Evolutionary conservation across 306 rosid genomes (phyloP), one percentile per base, ranked within the genome.

Genomic region (Oemleria cerasiformis): DNA sequence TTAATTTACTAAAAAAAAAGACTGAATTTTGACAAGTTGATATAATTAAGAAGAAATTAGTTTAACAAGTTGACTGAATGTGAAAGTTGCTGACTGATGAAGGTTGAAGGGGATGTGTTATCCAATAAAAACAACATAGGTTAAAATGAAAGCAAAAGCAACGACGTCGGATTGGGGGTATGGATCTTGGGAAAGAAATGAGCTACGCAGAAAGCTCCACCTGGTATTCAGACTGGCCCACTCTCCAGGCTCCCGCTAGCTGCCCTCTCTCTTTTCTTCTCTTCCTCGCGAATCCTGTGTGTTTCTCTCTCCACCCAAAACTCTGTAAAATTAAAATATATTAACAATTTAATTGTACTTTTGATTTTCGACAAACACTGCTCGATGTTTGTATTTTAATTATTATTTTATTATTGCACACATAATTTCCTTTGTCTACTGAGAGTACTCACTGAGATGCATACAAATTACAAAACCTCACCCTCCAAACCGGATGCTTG

Each of bases 181-280:
- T 63, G 72, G 49, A 68, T 64, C 69, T 64, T 58, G 83, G 83
- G 73, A 79, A 70, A 63, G 73, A 70, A 70, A 67, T 56, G 83
- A 73, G 44, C 47, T 36, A 15, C 72, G 53, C 47, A 60, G 68
- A 68, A 79, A 63, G 9, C 75, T 53, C 62, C 75, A 12, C 44
- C 30, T 53, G 20, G 14, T 25, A 13, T 10, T 45, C 50, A 2
- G 15, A 45, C 38, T 23, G 61, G 43, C 60, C 30, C 62, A 64
- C 61, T 45, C 50, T 49, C 62, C 69, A 39, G 65, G 60, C 42
- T n/a, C n/a, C n/a, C 41, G 12, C 41, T 53, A 55, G 41, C 42
- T 59, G 42, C 19, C 9, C 9, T 13, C 6, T 12, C 36, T 55
- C 60, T 21, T 4, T 5, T 51, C 57, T 21, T n/a, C 57, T n/a